Conservation (phyloP, 495 filamentous ascomycete species). For the Aspergillus campestris region DNA sequence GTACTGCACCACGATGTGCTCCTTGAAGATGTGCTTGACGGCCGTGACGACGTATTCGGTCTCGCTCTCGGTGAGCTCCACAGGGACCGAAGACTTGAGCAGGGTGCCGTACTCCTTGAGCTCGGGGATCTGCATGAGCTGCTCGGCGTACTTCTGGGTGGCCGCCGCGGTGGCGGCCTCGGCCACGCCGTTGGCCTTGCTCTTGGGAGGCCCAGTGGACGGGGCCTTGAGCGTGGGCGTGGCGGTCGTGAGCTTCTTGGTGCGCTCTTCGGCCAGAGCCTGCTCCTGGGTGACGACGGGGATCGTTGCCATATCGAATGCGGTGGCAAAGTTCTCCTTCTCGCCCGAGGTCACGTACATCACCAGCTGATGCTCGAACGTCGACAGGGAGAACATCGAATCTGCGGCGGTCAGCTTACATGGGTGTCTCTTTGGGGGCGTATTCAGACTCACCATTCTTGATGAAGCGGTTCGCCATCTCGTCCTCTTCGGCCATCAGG, state of each 20-base stretch:
- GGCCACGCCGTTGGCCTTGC: slow-evolving; percentile 53
- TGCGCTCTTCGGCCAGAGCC: slow-evolving; percentile 92
- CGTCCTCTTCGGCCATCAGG: slow-evolving; percentile 80
- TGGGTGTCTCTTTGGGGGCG: not conserved
- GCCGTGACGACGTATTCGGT: slow-evolving; percentile 94
- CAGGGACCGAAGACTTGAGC: slow-evolving; percentile 77
- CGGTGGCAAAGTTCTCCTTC: slow-evolving; percentile 69
- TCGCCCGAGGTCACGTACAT: slow-evolving; percentile 93
- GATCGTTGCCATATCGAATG: slow-evolving; percentile 85
- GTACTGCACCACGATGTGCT: slow-evolving; percentile 93
- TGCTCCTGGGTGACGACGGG: slow-evolving; percentile 95
- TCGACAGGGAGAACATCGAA: slow-evolving; percentile 83
- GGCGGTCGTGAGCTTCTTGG: slow-evolving; percentile 86
- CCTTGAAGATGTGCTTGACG: slow-evolving; percentile 95
- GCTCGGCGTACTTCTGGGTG: slow-evolving; percentile 78
- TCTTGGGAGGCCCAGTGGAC: slow-evolving; percentile 71
- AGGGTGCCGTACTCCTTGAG: slow-evolving; percentile 79
- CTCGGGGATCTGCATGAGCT: slow-evolving; percentile 83
- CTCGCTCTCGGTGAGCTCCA: slow-evolving; percentile 92
- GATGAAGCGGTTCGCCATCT: slow-evolving; percentile 73
- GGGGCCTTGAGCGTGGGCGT: slow-evolving; percentile 94
- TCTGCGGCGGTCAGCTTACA: slow-evolving; percentile 22
- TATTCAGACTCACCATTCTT: slow-evolving; percentile 65
- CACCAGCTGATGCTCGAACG: slow-evolving; percentile 93
- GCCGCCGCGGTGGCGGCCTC: slow-evolving; percentile 70